These are phyloP conservation scores for Wakefieldia striispora DNA, from an alignment of 768 basidiomycete species.

Conservation along the genomic window DNA sequence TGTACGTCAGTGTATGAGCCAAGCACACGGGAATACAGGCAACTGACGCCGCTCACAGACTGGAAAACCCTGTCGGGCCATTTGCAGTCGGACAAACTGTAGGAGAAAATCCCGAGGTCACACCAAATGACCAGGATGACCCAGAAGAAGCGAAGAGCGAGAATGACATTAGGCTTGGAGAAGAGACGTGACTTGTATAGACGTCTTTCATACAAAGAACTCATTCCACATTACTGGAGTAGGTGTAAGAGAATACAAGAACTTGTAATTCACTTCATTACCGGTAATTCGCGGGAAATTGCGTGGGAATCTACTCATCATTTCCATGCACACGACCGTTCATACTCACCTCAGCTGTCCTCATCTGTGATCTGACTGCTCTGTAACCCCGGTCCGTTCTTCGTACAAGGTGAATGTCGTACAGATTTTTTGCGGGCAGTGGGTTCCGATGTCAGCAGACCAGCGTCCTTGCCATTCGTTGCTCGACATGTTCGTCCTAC, in stretches of 20 bases:
- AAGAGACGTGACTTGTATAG: conserved; percentile 21
- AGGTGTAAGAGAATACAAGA: not conserved
- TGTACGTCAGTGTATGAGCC: conserved; percentile 2
- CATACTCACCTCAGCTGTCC: conserved; percentile 33
- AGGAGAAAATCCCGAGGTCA: conserved; percentile 59
- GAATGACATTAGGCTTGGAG: conserved; percentile 34
- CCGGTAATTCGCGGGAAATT: no score
- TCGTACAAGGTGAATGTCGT: conserved; percentile 26
- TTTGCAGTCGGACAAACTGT: conserved; percentile 53
- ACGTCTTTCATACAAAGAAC: conserved; percentile 29
- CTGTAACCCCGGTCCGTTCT: conserved; percentile 34
- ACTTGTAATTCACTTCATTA: not conserved
- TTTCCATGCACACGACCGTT: conserved; percentile 25
- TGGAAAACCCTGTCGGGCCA: conserved; percentile 50
- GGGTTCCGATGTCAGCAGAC: conserved; percentile 17
- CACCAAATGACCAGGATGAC: conserved; percentile 61
- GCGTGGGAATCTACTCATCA: no score
- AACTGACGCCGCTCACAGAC: conserved; percentile 21
- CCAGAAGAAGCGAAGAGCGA: conserved; percentile 51
- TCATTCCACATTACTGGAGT: conserved; percentile 27
- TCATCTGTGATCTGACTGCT: conserved; percentile 33
- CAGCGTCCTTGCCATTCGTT: conserved; percentile 34
- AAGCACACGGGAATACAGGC: not conserved
- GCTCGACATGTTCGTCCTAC: conserved; percentile 33
- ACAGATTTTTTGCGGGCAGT: conserved; percentile 19